phyloP scores from a whole-genome alignment of 1,139 yeast species.

The Hyphopichia khmerensis region DNA sequence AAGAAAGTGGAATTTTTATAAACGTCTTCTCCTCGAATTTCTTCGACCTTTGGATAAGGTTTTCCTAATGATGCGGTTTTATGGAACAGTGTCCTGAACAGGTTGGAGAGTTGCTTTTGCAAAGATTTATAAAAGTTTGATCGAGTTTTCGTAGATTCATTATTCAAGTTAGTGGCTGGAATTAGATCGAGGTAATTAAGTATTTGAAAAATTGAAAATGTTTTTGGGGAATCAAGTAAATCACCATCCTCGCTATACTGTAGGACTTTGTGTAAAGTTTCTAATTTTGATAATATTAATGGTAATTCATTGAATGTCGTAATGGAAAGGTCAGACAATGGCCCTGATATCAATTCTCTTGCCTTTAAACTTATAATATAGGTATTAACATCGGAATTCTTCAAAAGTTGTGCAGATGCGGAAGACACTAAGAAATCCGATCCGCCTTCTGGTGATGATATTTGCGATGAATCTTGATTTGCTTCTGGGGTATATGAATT shows the following conservation, averaged over 20 bases:
- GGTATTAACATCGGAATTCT: constrained; percentile 37
- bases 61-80: constrained; percentile 15
- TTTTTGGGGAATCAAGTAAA: constrained; percentile 39
- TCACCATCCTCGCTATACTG: constrained; percentile 48
- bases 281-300: constrained; percentile 40
- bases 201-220: constrained; percentile 50
- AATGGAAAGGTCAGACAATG: constrained; percentile 30
- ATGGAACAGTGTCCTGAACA: constrained; percentile 16
- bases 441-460: constrained; percentile 5
- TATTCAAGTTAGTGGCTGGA: background rate
- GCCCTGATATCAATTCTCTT: constrained; percentile 26
- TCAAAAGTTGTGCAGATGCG: constrained; percentile 38
- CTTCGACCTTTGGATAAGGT: constrained; percentile 7
- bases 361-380: constrained; percentile 38
- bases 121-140: background rate
- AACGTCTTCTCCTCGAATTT: constrained; percentile 9
- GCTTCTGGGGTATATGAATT: background rate
- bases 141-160: background rate
- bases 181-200: constrained; percentile 27
- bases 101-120: background rate
- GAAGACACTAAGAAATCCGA: constrained; percentile 37
- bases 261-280: constrained; percentile 51
- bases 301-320: constrained; percentile 33
- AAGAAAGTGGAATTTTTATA: constrained; percentile 33
- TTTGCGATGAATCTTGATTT: background rate